Evolutionary conservation across 2,329 filamentous ascomycete genomes (phyloP), one percentile per base, ranked within the genome.

Genomic region (Aureobasidium pullulans): DNA sequence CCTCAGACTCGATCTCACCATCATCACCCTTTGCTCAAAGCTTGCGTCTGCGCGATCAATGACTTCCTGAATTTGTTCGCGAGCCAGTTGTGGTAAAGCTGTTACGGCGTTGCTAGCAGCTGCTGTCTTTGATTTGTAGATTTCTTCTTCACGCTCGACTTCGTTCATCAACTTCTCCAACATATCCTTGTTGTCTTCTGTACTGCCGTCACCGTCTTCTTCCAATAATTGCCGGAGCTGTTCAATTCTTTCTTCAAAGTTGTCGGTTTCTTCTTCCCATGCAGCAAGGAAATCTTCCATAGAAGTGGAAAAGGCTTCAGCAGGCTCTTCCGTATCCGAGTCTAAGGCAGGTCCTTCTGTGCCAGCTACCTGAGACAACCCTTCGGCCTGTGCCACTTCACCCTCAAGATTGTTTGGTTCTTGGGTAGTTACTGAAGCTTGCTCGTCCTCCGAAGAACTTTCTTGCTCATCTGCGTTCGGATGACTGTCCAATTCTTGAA

Each of bases 221-320:
- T 36, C 34, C 23, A 47, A 34, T 15, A 36, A 9, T 32, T 48
- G 40, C 19, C 54, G 37, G 5, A 48, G n/a, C 9, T 42, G 11
- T n/a, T 40, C 3, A 4, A 57, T 48, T 29, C 54, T 37, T 7
- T 39, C 8, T 9, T 47, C 54, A 3, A 57, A 48, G 6, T 48
- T 39, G 13, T 47, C 43, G 29, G 23, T 31, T 47, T 47, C 54
- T 32, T 57, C 54, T 48, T 57, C 43, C 42, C 42, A 57, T n/a
- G 43, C 54, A 4, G 31, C 54, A 1, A 57, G 43, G 11, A 47
- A 57, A 10, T 48, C 54, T n/a, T 57, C 15, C 43, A 57, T 44
- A 16, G 52, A 56, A 31, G 44, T 16, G 6, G 31, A n/a, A 37
- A 56, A 56, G 16, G 52, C 52, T 46, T 56, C 36, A 32, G 52